Evolutionary conservation across 2,329 filamentous ascomycete species (phyloP).

Genomic region (Zelopaecilomyces penicillatus): DNA sequence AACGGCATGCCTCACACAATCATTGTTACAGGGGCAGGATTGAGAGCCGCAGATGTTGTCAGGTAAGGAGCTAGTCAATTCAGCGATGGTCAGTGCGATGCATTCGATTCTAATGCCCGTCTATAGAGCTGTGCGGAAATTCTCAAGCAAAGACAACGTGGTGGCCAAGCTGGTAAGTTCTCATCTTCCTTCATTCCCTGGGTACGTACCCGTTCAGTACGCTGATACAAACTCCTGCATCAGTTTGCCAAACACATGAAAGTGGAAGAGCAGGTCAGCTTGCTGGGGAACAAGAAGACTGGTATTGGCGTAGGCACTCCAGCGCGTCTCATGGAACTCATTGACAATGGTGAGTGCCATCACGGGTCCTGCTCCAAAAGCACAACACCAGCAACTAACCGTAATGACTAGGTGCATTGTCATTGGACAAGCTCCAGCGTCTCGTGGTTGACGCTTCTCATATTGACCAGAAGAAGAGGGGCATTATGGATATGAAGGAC

Average conservation of each 20-base stretch:
- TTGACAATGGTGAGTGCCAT: slow-evolving; percentile 61
- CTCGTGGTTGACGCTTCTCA: slow-evolving; percentile 87
- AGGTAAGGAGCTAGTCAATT: slow-evolving; percentile 38
- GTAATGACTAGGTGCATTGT: slow-evolving; percentile 51
- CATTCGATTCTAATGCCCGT: not conserved
- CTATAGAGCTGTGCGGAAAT: slow-evolving; percentile 60
- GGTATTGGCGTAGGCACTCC: slow-evolving; percentile 90
- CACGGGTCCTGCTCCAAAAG: not conserved
- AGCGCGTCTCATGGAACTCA: slow-evolving; percentile 68
- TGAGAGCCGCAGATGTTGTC: slow-evolving; percentile 78
- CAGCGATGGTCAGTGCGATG: not conserved
- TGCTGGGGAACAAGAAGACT: slow-evolving; percentile 61
- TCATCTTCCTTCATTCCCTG: not conserved
- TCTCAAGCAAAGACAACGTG: slow-evolving; percentile 67
- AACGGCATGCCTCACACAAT: slow-evolving; percentile 77
- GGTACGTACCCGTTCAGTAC: slow-evolving; percentile 5
- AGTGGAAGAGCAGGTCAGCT: slow-evolving; percentile 72
- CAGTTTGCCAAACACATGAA: slow-evolving; percentile 97
- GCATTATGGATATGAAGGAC: slow-evolving; percentile 92
- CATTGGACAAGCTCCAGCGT: slow-evolving; percentile 61
- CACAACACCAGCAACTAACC: not conserved
- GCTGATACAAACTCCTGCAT: no score
- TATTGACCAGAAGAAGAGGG: slow-evolving; percentile 89
- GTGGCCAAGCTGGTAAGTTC: slow-evolving; percentile 67
- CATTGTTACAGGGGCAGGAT: slow-evolving; percentile 74